Conservation (phyloP, 768 basidiomycete genomes). For the Russula virescens region DNA sequence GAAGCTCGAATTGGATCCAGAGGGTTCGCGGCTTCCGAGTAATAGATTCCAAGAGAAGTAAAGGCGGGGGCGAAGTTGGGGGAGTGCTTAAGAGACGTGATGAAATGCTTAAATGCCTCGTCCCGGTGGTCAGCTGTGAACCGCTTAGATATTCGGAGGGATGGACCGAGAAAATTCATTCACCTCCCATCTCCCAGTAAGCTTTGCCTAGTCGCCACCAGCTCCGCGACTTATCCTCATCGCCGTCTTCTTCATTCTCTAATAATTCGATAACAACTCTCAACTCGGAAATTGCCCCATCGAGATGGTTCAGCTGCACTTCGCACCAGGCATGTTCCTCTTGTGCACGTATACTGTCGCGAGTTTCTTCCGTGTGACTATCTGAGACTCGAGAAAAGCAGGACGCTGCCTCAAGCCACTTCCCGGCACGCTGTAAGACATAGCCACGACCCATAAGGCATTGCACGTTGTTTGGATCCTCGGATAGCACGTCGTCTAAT, state of each 20-base stretch:
- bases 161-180: conserved; percentile 26
- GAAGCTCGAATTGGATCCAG: conserved; percentile 81
- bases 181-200: conserved; percentile 68
- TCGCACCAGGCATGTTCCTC: conserved; percentile 89
- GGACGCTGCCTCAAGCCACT: conserved; percentile 62
- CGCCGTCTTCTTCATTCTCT: conserved; percentile 41
- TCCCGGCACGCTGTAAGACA: conserved; percentile 54
- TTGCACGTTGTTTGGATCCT: conserved; percentile 54
- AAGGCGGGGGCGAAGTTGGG: conserved; percentile 84
- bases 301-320: conserved; percentile 45
- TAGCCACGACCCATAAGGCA: conserved; percentile 74
- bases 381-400: conserved; percentile 56
- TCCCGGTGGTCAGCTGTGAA: conserved; percentile 44
- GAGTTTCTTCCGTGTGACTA: conserved; percentile 41
- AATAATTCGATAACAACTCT: conserved; percentile 43
- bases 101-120: conserved; percentile 73
- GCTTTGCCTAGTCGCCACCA: conserved; percentile 82
- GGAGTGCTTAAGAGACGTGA: conserved; percentile 68
- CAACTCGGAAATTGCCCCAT: conserved; percentile 44
- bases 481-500: conserved; percentile 62
- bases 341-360: conserved; percentile 52
- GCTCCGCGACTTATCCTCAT: conserved; percentile 65
- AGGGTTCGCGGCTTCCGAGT: conserved; percentile 61
- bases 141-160: background rate
- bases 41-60: conserved; percentile 90